A percentile compares a stretch with the other conserved stretches of the same genome.
These are phyloP conservation scores for Pythium plurisporium DNA, from an alignment of 352 stramenopile genomes.

Conservation along the genomic window DNA sequence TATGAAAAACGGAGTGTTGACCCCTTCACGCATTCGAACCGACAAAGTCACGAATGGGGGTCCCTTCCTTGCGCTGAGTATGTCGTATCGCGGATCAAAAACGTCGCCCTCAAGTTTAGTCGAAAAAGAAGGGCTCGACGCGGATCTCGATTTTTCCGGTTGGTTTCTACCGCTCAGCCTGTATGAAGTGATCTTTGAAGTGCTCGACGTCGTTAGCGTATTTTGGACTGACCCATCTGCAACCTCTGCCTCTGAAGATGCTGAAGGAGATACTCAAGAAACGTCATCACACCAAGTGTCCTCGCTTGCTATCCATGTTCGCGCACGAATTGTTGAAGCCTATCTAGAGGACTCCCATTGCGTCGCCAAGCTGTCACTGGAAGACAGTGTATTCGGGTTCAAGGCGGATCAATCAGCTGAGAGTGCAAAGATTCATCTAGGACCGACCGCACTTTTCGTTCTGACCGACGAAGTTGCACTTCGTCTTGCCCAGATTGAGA, in stretches of 20 bases:
- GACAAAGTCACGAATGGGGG: slow-evolving; percentile 48
- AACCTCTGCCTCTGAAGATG: slow-evolving; percentile 9
- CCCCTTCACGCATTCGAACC: slow-evolving; percentile 58
- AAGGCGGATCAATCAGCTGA: slow-evolving; percentile 57
- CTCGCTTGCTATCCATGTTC: slow-evolving; percentile 67
- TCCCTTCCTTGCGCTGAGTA: slow-evolving; percentile 50
- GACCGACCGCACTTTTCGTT: slow-evolving; percentile 77
- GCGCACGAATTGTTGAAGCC: slow-evolving; percentile 73
- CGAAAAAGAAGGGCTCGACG: slow-evolving; percentile 48
- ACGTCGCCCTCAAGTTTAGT: slow-evolving; percentile 47
- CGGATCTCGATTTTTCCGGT: slow-evolving; percentile 65
- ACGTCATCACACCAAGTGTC: slow-evolving; percentile 59
- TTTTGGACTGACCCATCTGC: slow-evolving; percentile 46
- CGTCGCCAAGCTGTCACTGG: slow-evolving; percentile 80
- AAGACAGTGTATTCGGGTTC: slow-evolving; percentile 71
- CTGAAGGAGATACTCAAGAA: background rate
- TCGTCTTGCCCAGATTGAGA: slow-evolving; percentile 78
- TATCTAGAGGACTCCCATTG: slow-evolving; percentile 87
- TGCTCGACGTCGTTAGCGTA: slow-evolving; percentile 64
- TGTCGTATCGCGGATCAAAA: slow-evolving; percentile 59
- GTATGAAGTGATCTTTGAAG: slow-evolving; percentile 66
- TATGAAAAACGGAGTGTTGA: slow-evolving; percentile 71
- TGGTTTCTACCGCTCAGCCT: slow-evolving; percentile 78
- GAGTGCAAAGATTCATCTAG: slow-evolving; percentile 64
- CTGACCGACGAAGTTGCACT: slow-evolving; percentile 85